Evolutionary conservation across 768 basidiomycete genomes (phyloP), one percentile per base, ranked within the genome.

Genomic region (Tephrocybe sp.): DNA sequence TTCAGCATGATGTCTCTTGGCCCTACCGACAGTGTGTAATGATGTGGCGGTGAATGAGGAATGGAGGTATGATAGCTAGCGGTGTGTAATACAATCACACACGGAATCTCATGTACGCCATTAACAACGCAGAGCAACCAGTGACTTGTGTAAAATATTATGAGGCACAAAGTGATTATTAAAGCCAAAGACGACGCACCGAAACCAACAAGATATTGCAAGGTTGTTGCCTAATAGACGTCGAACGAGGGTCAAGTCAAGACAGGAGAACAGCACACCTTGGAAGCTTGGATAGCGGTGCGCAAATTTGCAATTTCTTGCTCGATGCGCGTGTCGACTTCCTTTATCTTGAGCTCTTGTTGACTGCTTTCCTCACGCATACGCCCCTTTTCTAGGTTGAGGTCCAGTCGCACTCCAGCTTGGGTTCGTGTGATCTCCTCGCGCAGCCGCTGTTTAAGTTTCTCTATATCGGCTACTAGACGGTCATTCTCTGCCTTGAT

Each of bases 401-500:
- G 70, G 67, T 99, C 97, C 13, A 99, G 70, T 46, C 96, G 75
- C 3, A 99, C 97, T 14, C 94, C 94, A 10, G 88, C 89, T 66
- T 97, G 94, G 8, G 94, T 97, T 19, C 88, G 80, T 3, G 85
- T 89, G 46, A 97, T 89, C 64, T 98, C 94, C 64, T 95, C 92
- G 23, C 93, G 78, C 9, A 99, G 72, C 5, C 92, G 82, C 66
- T 94, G 92, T 72, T 98, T 97, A 38, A 99, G 78, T 71, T 92
- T 92, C 74, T 97, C 92, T 51, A 98, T 84, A 63, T 98, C 97
- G 20, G 82, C 75, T 51, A 89, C 75, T 30, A 99, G 76, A n/a
- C 96, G 82, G 65, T 98, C 97, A 60, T 91, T 98, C 76, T 98
- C 96, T 17, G 92, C 87, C 69, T 94, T 96, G 71, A 98, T 85